These are phyloP conservation scores for Saccharomyces hybrid DNA, from an alignment of 1,139 yeast species.

Conservation along the genomic window DNA sequence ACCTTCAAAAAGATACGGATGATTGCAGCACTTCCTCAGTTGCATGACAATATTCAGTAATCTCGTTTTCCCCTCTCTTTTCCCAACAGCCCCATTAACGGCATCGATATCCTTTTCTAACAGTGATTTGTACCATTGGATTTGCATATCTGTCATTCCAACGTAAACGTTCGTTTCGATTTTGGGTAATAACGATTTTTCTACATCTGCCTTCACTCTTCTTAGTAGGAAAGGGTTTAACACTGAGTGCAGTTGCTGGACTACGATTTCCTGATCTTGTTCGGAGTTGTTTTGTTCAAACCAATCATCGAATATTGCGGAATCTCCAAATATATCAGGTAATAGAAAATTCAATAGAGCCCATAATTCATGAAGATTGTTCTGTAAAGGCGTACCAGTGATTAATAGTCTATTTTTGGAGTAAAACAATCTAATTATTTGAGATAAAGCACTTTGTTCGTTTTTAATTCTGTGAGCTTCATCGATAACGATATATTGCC, in stretches of 20 bases:
- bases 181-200: slow-evolving; percentile 67
- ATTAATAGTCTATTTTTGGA: slow-evolving; percentile 62
- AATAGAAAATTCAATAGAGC: slow-evolving; percentile 65
- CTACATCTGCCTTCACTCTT: slow-evolving; percentile 73
- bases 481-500: slow-evolving; percentile 72
- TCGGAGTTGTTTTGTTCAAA: slow-evolving; percentile 39
- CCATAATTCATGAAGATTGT: slow-evolving; percentile 74
- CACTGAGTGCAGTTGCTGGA: slow-evolving; percentile 84
- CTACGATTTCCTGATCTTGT: slow-evolving; percentile 53
- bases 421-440: slow-evolving; percentile 65
- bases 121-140: slow-evolving; percentile 65
- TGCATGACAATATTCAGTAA: slow-evolving; percentile 77
- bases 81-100: slow-evolving; percentile 71
- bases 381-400: slow-evolving; percentile 78
- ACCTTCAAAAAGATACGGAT: slow-evolving; percentile 76
- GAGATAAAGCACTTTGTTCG: slow-evolving; percentile 67
- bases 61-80: slow-evolving; percentile 67
- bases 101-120: slow-evolving; percentile 78
- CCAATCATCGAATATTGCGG: slow-evolving; percentile 71
- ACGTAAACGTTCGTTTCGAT: slow-evolving; percentile 66
- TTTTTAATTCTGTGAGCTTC: slow-evolving; percentile 80
- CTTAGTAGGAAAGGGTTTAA: slow-evolving; percentile 67
- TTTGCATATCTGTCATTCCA: slow-evolving; percentile 71
- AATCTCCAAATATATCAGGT: slow-evolving; percentile 73
- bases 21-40: slow-evolving; percentile 74